phyloP scores from a whole-genome alignment of 805 yeast genomes.

The Monosporozyma aquatica region DNA sequence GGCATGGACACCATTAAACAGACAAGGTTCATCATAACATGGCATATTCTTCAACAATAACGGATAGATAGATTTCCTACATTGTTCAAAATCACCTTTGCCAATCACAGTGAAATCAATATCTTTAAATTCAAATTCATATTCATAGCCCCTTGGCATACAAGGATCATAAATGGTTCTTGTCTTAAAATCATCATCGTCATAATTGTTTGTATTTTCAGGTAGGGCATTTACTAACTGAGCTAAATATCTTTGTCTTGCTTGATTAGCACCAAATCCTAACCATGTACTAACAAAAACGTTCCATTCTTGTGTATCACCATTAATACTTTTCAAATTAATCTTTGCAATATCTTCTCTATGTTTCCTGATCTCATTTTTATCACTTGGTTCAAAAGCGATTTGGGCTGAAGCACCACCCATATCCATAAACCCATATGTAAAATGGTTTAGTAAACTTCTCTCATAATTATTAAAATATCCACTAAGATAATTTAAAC shows the following conservation, averaged over 20 bases:
- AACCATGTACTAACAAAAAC: slow-evolving; percentile 95
- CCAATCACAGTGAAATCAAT: slow-evolving; percentile 50
- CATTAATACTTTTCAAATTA: slow-evolving; percentile 57
- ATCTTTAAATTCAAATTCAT: slow-evolving; percentile 40
- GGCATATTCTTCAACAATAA: slow-evolving; percentile 69
- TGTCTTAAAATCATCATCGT: slow-evolving; percentile 37
- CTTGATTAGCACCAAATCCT: slow-evolving; percentile 96
- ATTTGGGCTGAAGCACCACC: slow-evolving; percentile 98
- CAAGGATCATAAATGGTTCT: slow-evolving; percentile 61
- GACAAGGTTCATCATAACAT: slow-evolving; percentile 80
- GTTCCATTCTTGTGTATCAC: slow-evolving; percentile 65
- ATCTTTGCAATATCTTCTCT: slow-evolving; percentile 64
- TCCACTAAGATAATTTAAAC: slow-evolving; percentile 74
- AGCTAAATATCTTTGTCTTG: slow-evolving; percentile 61
- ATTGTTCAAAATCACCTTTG: slow-evolving; percentile 67
- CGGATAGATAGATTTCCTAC: slow-evolving; percentile 66
- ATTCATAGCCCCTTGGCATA: slow-evolving; percentile 53
- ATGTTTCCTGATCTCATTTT: slow-evolving; percentile 53
- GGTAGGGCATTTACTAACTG: slow-evolving; percentile 45
- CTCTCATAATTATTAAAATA: slow-evolving; percentile 43
- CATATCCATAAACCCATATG: slow-evolving; percentile 96
- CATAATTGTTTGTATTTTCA: slow-evolving; percentile 38
- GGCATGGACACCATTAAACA: slow-evolving; percentile 92
- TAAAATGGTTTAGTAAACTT: slow-evolving; percentile 33
- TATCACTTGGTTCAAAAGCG: slow-evolving; percentile 75